phyloP scores from a whole-genome alignment of 257 asterid genomes.

The Ballota nigra region DNA sequence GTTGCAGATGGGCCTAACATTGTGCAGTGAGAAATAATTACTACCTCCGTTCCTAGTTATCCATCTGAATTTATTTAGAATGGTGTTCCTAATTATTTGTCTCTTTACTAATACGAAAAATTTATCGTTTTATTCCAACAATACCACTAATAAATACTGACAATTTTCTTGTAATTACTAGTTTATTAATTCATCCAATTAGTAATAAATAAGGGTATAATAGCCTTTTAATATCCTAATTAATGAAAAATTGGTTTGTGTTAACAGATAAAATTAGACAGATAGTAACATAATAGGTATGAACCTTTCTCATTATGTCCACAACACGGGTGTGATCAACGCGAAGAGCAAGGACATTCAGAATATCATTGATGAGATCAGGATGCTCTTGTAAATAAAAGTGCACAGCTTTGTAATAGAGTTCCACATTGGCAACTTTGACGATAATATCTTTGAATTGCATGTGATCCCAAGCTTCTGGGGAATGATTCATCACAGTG shows the following conservation, averaged over 20 bases:
- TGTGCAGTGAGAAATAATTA: background rate
- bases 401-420: slow-evolving; percentile 99
- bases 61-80: too few relatives aligned
- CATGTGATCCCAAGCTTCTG: slow-evolving; percentile 99
- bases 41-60: too few relatives aligned
- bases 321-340: slow-evolving; percentile 97
- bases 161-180: too few relatives aligned
- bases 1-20: slow-evolving; percentile 5
- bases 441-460: slow-evolving; percentile 94
- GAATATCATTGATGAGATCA: slow-evolving; percentile 89
- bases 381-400: slow-evolving; percentile 99
- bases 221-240: too few relatives aligned
- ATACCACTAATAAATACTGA: too few relatives aligned
- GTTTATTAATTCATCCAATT: too few relatives aligned
- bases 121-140: too few relatives aligned
- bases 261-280: background rate
- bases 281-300: background rate
- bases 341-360: slow-evolving; percentile 96
- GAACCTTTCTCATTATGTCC: slow-evolving; percentile 97
- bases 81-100: too few relatives aligned
- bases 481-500: slow-evolving; percentile 99
- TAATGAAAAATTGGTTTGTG: too few relatives aligned
- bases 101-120: too few relatives aligned
- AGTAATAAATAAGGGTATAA: too few relatives aligned
- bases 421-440: slow-evolving; percentile 98